Conservation (phyloP, 2,329 filamentous ascomycete genomes). For the Allantophomopsis lycopodina region DNA sequence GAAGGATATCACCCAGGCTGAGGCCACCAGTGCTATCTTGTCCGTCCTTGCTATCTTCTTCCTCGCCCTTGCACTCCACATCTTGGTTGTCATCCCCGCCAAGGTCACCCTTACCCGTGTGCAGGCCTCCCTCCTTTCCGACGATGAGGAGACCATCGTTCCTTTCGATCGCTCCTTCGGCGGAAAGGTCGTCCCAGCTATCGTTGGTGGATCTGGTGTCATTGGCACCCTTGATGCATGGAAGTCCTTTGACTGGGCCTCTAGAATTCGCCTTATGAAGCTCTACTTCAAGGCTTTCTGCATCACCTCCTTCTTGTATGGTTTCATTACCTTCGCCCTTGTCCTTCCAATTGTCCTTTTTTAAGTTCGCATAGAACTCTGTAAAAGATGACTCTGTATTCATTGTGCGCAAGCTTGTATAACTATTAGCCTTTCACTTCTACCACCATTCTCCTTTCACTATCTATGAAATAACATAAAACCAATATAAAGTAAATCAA, state of each 20-base stretch:
- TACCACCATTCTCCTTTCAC: too few relatives aligned
- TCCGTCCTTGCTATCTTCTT: slow-evolving; percentile 32
- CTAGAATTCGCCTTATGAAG: slow-evolving; percentile 60
- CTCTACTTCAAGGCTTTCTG: slow-evolving; percentile 59
- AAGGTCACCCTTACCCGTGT: slow-evolving; percentile 68
- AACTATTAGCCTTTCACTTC: too few relatives aligned
- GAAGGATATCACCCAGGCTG: slow-evolving; percentile 21
- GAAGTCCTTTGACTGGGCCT: slow-evolving; percentile 60
- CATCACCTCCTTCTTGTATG: too few relatives aligned
- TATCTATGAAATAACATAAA: too few relatives aligned
- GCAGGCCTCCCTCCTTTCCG: slow-evolving; percentile 74
- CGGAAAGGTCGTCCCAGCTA: slow-evolving; percentile 60
- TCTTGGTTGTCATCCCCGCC: slow-evolving; percentile 61
- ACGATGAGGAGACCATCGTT: slow-evolving; percentile 71
- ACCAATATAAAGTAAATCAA: too few relatives aligned
- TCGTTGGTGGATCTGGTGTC: slow-evolving; percentile 60
- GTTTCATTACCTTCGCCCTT: too few relatives aligned
- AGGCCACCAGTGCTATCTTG: slow-evolving; percentile 22
- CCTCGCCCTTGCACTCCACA: slow-evolving; percentile 32
- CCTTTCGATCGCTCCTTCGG: slow-evolving; percentile 81
- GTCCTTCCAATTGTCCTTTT: too few relatives aligned
- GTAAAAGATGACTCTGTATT: too few relatives aligned
- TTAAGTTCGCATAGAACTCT: too few relatives aligned
- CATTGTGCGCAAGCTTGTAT: too few relatives aligned
- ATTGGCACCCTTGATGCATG: slow-evolving; percentile 65